A percentile compares a stretch with the other conserved stretches of the same genome.
phyloP scores from a whole-genome alignment of 2,329 filamentous ascomycete species.

The Teratosphaeria nubilosa region DNA sequence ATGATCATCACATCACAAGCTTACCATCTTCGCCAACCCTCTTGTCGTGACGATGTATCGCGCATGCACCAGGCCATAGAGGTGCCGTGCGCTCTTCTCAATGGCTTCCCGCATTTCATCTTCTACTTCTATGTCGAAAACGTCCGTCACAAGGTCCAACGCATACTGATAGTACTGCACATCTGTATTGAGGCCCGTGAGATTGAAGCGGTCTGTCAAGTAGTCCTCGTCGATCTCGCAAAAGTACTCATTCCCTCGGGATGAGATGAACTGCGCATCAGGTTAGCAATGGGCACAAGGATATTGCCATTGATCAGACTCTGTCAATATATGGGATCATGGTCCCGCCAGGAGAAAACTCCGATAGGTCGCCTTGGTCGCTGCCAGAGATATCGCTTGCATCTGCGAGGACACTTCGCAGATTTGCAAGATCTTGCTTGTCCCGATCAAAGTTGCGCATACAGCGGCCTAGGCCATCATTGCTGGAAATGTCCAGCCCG shows the following conservation, averaged over 20 bases:
- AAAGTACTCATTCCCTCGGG: slow-evolving; percentile 96
- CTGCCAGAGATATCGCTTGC: neutral
- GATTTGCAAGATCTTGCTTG: neutral
- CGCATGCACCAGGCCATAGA: slow-evolving; percentile 93
- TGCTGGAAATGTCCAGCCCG: neutral
- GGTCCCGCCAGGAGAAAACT: neutral
- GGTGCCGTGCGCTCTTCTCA: slow-evolving; percentile 88
- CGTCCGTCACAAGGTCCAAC: slow-evolving; percentile 90
- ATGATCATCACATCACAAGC: slow-evolving; percentile 12
- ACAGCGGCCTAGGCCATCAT: neutral
- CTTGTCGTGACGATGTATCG: slow-evolving; percentile 94
- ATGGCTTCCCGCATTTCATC: slow-evolving; percentile 98
- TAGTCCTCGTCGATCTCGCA: slow-evolving; percentile 99
- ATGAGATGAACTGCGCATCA: slow-evolving; percentile 79
- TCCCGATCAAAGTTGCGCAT: neutral
- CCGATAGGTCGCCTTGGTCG: neutral
- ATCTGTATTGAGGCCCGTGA: slow-evolving; percentile 92
- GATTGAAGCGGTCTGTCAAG: slow-evolving; percentile 93
- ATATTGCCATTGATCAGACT: neutral
- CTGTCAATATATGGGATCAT: neutral
- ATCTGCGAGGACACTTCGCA: neutral
- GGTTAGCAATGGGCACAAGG: slow-evolving; percentile 4
- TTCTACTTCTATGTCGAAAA: slow-evolving; percentile 97
- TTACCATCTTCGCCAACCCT: slow-evolving; percentile 90
- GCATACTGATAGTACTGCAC: slow-evolving; percentile 99